phyloP scores from a whole-genome alignment of 495 filamentous ascomycete genomes.

The Baudoinia panamericana region DNA sequence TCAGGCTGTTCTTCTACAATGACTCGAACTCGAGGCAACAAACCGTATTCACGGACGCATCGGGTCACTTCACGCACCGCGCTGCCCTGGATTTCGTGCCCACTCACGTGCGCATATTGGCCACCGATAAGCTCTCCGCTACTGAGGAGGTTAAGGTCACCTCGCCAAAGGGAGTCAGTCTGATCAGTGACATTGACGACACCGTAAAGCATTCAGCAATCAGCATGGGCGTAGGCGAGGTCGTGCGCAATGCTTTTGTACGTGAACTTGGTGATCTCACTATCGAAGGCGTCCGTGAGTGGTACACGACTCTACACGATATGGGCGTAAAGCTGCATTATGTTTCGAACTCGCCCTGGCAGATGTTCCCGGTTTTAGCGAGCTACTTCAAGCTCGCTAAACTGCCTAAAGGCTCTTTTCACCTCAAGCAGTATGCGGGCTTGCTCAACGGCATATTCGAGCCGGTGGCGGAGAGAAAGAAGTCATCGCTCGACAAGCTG shows the following conservation, averaged over 20 bases:
- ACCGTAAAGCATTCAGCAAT: constrained; percentile 96
- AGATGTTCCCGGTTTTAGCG: constrained; percentile 77
- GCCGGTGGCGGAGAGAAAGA: constrained; percentile 89
- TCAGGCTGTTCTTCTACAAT: constrained; percentile 91
- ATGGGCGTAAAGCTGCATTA: constrained; percentile 82
- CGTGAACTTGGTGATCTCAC: constrained; percentile 69
- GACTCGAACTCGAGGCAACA: constrained; percentile 61
- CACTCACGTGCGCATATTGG: constrained; percentile 74
- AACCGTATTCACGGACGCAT: constrained; percentile 66
- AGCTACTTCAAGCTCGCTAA: constrained; percentile 69
- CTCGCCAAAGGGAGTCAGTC: constrained; percentile 67
- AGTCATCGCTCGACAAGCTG: constrained; percentile 69
- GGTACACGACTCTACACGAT: constrained; percentile 60
- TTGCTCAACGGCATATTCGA: constrained; percentile 98
- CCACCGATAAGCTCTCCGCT: constrained; percentile 70
- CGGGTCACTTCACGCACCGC: constrained; percentile 71
- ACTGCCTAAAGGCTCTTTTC: constrained; percentile 75
- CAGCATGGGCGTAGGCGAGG: constrained; percentile 70
- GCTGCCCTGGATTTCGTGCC: constrained; percentile 78
- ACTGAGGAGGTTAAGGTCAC: constrained; percentile 62
- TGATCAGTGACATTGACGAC: constrained; percentile 97
- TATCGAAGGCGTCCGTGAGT: constrained; percentile 73
- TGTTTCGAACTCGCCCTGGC: constrained; percentile 91
- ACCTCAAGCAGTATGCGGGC: constrained; percentile 87
- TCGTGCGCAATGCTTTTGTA: constrained; percentile 90